Percentiles rank a stretch among this genome's conserved stretches.
phyloP scores from a whole-genome alignment of 805 yeast genomes.

The Hermanozyma aechmeae region DNA sequence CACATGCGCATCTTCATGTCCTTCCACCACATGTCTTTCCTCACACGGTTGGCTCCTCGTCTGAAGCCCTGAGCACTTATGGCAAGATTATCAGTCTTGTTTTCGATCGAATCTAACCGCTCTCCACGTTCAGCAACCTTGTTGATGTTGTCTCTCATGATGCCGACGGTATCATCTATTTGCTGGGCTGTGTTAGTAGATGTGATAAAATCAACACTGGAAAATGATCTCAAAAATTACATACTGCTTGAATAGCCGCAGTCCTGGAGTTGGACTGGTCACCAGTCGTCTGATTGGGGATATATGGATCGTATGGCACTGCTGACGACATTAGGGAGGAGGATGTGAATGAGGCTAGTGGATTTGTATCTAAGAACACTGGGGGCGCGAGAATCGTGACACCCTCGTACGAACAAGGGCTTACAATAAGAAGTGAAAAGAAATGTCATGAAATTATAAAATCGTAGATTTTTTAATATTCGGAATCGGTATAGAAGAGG shows the following conservation, averaged over 20 bases:
- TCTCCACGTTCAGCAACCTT: conserved; percentile 94
- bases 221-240: too few species aligned
- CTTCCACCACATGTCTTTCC: conserved; percentile 99
- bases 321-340: conserved; percentile 68
- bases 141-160: conserved; percentile 95
- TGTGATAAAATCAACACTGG: neutral
- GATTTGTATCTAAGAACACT: too few species aligned
- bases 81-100: conserved; percentile 87
- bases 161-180: conserved; percentile 92
- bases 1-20: conserved; percentile 95
- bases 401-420: too few species aligned
- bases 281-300: conserved; percentile 52
- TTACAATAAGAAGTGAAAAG: too few species aligned
- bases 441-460: too few species aligned
- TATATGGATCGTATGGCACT: conserved; percentile 80
- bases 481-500: too few species aligned
- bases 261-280: conserved; percentile 50
- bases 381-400: too few species aligned
- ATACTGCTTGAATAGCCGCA: conserved; percentile 75
- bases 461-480: too few species aligned
- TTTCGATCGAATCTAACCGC: conserved; percentile 83
- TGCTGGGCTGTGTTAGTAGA: conserved; percentile 40
- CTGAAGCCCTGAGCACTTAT: conserved; percentile 91
- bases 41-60: conserved; percentile 92
- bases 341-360: too few species aligned